Evolutionary conservation across 2,329 filamentous ascomycete genomes (phyloP), one percentile per base, ranked within the genome.

Genomic region (Fusarium domesticum): DNA sequence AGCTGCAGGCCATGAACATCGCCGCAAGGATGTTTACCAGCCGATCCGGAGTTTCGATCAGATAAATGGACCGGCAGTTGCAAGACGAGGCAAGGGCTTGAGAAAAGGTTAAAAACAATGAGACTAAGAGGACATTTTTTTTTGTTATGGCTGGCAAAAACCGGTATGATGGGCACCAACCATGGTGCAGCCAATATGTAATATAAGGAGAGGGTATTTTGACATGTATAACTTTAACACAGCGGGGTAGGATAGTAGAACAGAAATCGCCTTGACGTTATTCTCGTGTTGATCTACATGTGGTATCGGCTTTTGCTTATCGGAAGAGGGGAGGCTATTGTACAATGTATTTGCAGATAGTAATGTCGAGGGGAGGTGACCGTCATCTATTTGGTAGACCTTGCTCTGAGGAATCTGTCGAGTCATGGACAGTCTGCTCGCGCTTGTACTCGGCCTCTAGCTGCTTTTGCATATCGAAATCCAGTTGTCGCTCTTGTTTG

Each of bases 1-100:
- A 98, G 74, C 75, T 98, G 57, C 89, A 91, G 64, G 85, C 90
- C 38, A 98, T 98, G 93, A 97, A 97, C 69, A 97, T 98, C 68
- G 92, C 93, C 10, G 86, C 92, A 23, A 85, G 93, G 66, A 92
- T 98, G 90, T 98, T 95, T 67, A 97, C 92, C 31, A 87, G 88
- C 65, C 75, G 87, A 47, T 89, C 85, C 14, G 87, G 86, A 42
- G 83, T 88, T 45, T 83, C 82, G 34, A 81, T 89, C 53, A 79
- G 86, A 54, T 86, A 69, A 70, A 32, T 31, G 69, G 69, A 50
- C 38, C 42, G 36, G n/a, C 19, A 32, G n/a, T 20, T 16, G 23
- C 11, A 20, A 14, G 17, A 48, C 14, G n/a, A 7, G 32, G 17
- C 14, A 32, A 18, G 6, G 31, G 32, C 16, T 10, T 31, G 33